Evolutionary conservation across 257 asterid genomes (phyloP), one percentile per base, ranked within the genome.

Genomic region (Nicotiana undulata): DNA sequence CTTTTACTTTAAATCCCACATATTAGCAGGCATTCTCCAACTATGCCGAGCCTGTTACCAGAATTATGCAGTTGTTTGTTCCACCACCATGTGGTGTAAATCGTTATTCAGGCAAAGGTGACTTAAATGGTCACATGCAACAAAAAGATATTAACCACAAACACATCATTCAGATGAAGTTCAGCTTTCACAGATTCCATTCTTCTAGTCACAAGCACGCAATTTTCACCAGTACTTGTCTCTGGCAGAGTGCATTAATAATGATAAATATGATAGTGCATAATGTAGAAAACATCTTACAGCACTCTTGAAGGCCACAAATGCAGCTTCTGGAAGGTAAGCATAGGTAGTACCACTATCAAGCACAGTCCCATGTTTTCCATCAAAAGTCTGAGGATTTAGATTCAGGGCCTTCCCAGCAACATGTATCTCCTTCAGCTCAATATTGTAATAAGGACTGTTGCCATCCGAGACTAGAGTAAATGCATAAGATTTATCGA

Each of bases 391-490:
- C 68, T 44, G 87, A 49, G 90, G 92, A 85, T 85, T 85, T 37
- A 94, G 79, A 81, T 85, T 72, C 88, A 94, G 87, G 77, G 76
- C 85, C 92, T 94, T 94, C 89, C 98, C 98, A 88, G 97, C 96
- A 82, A 94, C 97, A 85, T 86, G 96, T 58, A 94, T 81, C 96
- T 87, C 97, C 89, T 82, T 94, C 90, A 94, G 96, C 85, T 94
- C 96, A 53, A 94, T 86, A 85, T 94, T 94, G 96, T 94, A 94
- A 91, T 93, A 94, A 80, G 97, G 98, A 83, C 98, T 94, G 98
- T 94, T 92, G 91, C 95, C 95, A 94, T 89, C 94, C 97, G 92
- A 92, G 86, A 94, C 97, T 91, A 94, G 94, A 90, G 97, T 94
- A 92, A 93, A 94, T 94, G 96, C 87, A 92, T 89, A 95, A 93